Percentiles rank a stretch among this genome's conserved stretches.
Conservation (phyloP, 495 filamentous ascomycete genomes). For the Hyaloscypha hepaticicola region DNA sequence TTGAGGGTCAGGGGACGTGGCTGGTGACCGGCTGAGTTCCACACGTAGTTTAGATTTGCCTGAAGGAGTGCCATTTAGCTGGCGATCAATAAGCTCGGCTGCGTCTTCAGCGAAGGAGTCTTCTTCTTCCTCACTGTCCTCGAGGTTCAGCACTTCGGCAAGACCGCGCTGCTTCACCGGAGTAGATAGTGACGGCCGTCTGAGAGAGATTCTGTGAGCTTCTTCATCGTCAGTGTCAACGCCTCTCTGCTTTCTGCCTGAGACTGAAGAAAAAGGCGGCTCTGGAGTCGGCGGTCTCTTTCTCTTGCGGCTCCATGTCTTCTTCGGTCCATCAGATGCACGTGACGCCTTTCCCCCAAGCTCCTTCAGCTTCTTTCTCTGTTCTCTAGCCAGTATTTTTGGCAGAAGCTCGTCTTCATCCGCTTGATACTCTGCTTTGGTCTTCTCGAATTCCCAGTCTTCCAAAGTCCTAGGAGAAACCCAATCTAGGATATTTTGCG, state of each 20-base stretch:
- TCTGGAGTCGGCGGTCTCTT: background rate
- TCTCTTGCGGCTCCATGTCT: background rate
- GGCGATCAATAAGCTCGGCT: slow-evolving; percentile 6
- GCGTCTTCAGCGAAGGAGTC: background rate
- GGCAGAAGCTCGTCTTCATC: slow-evolving; percentile 8
- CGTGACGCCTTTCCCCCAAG: background rate
- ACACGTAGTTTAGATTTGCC: background rate
- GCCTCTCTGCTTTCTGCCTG: background rate
- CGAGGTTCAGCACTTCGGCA: slow-evolving; percentile 7
- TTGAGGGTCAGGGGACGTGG: background rate
- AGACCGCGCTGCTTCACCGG: slow-evolving; percentile 24
- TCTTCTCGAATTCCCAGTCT: slow-evolving; percentile 12
- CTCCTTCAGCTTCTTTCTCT: background rate
- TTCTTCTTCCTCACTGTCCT: slow-evolving; percentile 13
- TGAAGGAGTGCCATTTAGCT: slow-evolving; percentile 12
- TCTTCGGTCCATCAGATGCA: background rate
- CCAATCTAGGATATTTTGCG: slow-evolving; percentile 27
- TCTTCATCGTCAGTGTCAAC: slow-evolving; percentile 3
- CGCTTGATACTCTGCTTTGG: background rate
- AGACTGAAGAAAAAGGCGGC: background rate
- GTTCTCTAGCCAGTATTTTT: background rate
- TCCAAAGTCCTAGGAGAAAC: slow-evolving; percentile 26
- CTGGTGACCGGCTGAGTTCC: background rate
- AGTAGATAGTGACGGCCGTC: slow-evolving; percentile 14
- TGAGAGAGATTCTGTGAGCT: slow-evolving; percentile 1